Percentiles rank a stretch among this genome's conserved stretches.
Conservation (phyloP, 495 filamentous ascomycete species). For the Annulohypoxylon stygium region DNA sequence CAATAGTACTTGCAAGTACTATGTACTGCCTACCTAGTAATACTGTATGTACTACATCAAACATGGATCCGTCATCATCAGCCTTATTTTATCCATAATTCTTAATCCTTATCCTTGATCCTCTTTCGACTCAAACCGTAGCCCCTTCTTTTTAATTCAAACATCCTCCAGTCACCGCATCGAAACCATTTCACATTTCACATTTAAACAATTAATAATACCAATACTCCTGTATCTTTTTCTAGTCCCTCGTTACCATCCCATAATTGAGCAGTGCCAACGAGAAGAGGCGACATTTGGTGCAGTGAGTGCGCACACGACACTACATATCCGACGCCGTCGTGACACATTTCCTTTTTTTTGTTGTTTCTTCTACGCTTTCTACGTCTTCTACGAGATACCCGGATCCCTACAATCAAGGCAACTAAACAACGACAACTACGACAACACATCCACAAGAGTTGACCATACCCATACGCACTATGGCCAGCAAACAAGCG, state of each 20-base stretch:
- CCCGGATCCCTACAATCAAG: not conserved
- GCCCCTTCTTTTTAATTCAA: conserved; percentile 12
- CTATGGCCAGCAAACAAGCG: conserved; percentile 87
- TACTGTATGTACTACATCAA: no score
- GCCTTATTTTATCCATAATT: conserved; percentile 23
- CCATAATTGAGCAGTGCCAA: conserved; percentile 1
- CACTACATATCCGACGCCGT: not conserved
- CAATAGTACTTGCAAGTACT: no score
- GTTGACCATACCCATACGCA: conserved; percentile 66
- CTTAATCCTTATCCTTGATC: conserved; percentile 7
- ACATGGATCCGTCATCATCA: conserved; percentile 36
- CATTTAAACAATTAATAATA: not conserved
- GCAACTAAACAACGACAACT: not conserved
- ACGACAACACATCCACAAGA: conserved; percentile 39
- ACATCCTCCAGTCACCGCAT: not conserved
- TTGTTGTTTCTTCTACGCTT: conserved; percentile 39
- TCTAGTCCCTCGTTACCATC: conserved; percentile 14
- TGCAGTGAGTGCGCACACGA: not conserved
- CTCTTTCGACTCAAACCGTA: conserved; percentile 1
- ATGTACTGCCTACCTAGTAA: not conserved
- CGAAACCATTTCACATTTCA: not conserved
- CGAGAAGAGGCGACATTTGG: not conserved
- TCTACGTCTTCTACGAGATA: conserved; percentile 57
- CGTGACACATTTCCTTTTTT: conserved; percentile 70
- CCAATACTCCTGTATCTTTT: conserved; percentile 11